These are phyloP conservation scores for Xylariaceae sp. DNA, from an alignment of 2,329 filamentous ascomycete species.

Conservation along the genomic window DNA sequence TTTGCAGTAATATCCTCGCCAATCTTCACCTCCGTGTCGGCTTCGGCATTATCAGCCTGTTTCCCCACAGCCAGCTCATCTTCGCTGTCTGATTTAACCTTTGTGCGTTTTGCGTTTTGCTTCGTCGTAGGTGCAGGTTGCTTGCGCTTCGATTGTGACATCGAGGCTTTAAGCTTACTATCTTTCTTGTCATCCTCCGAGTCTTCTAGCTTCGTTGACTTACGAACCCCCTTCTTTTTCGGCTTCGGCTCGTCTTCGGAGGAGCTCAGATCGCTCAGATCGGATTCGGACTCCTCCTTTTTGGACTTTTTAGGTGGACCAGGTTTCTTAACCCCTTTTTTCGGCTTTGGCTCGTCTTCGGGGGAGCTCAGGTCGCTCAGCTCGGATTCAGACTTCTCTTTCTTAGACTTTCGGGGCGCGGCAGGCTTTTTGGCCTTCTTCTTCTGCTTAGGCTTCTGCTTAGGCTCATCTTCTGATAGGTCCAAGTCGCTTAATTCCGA, in stretches of 20 bases:
- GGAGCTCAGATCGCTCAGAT: slow-evolving; percentile 33
- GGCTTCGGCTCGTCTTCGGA: slow-evolving; percentile 39
- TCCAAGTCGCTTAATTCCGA: slow-evolving; percentile 32
- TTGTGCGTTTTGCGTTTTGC: slow-evolving; percentile 31
- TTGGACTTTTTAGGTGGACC: slow-evolving; percentile 30
- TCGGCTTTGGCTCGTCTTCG: slow-evolving; percentile 37
- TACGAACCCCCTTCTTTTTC: slow-evolving; percentile 31
- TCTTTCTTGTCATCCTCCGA: slow-evolving; percentile 41
- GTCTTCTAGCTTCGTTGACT: slow-evolving; percentile 39
- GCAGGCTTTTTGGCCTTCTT: slow-evolving; percentile 25
- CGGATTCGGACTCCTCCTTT: slow-evolving; percentile 33
- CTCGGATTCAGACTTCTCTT: slow-evolving; percentile 24
- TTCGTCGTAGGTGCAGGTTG: slow-evolving; percentile 31
- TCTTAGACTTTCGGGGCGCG: slow-evolving; percentile 25
- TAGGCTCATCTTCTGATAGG: slow-evolving; percentile 35
- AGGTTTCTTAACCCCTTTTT: slow-evolving; percentile 25
- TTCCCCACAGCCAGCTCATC: slow-evolving; percentile 30
- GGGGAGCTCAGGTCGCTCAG: slow-evolving; percentile 28
- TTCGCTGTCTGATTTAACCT: slow-evolving; percentile 38
- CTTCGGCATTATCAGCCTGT: slow-evolving; percentile 18
- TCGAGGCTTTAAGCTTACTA: slow-evolving; percentile 31
- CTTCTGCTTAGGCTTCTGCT: slow-evolving; percentile 27
- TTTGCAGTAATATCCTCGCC: slow-evolving; percentile 35
- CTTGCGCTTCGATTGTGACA: slow-evolving; percentile 36
- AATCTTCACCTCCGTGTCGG: slow-evolving; percentile 20